Base-by-base conservation (phyloP, 1,284 basidiomycete species). In the Cutaneotrichosporon mucoides region DNA sequence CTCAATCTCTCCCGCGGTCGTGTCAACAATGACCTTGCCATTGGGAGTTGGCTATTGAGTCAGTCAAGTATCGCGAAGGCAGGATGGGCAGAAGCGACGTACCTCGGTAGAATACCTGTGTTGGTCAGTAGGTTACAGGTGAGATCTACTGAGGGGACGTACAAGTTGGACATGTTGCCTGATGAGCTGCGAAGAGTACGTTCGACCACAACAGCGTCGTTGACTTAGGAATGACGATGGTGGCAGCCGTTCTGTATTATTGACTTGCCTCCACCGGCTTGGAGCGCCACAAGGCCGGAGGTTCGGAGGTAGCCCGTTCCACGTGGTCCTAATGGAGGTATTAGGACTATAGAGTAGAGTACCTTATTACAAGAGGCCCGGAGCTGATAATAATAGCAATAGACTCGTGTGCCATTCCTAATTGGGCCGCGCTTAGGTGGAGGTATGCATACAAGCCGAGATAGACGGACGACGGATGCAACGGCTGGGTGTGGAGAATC, bases 1-100 rank as follows among this genome's bases (percentile, higher is more conserved):
- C 69, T 94, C 92, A 50, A 96, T 87, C 71, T 95, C 92, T 15
- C 92, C 93, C 11, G 85, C 87, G 1, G 92, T 92, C 0, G 95
- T 98, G 63, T 91, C 85, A 50, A 99, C 82, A 44, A 96, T 85
- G 55, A 96, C 88, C 63, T 89, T 86, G 61, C 91, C 92, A 58
- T 86, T 84, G 0, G 91, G 92, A 16, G 91, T 67, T 7, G 77
- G 77, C 77, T 79, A 35, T 43, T 56, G n/a, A 56, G 46, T 12
- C 10, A 7, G 12, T 45, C 24, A 3, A 40, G 34, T 24, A 8
- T 16, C 45, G 45, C 33, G 8, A 37, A 43, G 24, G n/a, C 33
- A 35, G n/a, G 57, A 15, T 37, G n/a, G 0, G 7, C 24, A 24
- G 24, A 24, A 24, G 48, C 7, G 24, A 48, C 62, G 6, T 49